Percentiles rank a stretch among this genome's conserved stretches.
Conservation (phyloP, 2,329 filamentous ascomycete species). For the Acephala macrosclerotiorum region DNA sequence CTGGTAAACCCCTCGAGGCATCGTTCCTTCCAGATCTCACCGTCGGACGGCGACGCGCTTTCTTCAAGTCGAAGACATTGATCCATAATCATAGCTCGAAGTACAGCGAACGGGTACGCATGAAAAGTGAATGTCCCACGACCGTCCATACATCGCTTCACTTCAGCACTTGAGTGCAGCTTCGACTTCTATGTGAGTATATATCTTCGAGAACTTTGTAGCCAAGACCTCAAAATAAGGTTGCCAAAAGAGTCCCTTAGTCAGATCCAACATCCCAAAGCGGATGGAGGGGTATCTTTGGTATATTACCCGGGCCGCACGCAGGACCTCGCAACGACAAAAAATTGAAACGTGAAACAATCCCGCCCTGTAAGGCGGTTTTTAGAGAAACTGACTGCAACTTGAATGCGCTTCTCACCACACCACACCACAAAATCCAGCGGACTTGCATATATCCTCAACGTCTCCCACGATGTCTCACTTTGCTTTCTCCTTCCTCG, state of each 20-base stretch:
- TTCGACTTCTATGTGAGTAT: too few species aligned
- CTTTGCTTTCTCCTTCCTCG: neutral
- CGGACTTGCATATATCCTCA: slow-evolving; percentile 5
- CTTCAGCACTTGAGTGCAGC: too few species aligned
- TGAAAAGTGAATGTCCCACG: too few species aligned
- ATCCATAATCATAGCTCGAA: too few species aligned
- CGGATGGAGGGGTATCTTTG: neutral
- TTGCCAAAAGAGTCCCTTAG: neutral
- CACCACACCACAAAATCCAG: neutral
- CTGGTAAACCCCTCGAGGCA: neutral
- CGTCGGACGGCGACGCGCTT: too few species aligned
- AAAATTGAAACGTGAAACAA: neutral
- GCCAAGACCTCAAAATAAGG: neutral
- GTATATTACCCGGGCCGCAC: slow-evolving; percentile 8
- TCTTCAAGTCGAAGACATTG: too few species aligned
- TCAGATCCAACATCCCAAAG: neutral
- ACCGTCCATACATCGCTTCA: too few species aligned
- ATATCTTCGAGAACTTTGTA: neutral
- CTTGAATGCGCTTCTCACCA: neutral
- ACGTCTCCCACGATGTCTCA: neutral
- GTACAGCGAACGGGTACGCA: too few species aligned
- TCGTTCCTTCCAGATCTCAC: neutral
- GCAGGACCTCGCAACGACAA: slow-evolving; percentile 2
- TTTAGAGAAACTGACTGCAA: neutral
- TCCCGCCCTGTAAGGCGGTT: neutral